Evolutionary conservation across 768 basidiomycete species (phyloP).

Genomic region (Scleroderma citrinum): DNA sequence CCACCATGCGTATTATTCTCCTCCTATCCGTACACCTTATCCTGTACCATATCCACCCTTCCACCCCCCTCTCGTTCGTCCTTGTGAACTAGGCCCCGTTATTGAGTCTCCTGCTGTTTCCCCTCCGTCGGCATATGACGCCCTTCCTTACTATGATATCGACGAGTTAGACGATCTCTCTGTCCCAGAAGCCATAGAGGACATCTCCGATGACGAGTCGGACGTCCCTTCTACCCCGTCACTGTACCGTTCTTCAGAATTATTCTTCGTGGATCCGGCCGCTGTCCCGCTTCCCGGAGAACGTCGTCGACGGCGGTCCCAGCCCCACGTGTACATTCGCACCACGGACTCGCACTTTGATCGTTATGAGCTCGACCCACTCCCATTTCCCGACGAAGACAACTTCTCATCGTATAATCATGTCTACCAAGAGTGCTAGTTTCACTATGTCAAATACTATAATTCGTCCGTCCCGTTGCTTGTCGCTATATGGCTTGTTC

Average conservation of each 20-base stretch:
- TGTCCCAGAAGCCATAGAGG: constrained; percentile 78
- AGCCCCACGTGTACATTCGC: constrained; percentile 57
- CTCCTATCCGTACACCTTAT: constrained; percentile 47
- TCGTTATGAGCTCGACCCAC: constrained; percentile 63
- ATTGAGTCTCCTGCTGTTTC: constrained; percentile 40
- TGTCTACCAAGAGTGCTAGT: constrained; percentile 62
- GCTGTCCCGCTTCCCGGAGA: constrained; percentile 46
- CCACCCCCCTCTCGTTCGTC: constrained; percentile 50
- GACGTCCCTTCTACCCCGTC: constrained; percentile 63
- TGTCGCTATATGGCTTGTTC: constrained; percentile 25
- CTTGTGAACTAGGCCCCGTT: constrained; percentile 43
- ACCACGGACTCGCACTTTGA: constrained; percentile 54
- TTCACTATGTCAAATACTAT: constrained; percentile 23
- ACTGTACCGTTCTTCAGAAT: constrained; percentile 50
- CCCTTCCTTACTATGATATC: constrained; percentile 56
- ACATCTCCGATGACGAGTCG: constrained; percentile 81
- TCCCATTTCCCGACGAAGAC: constrained; percentile 59
- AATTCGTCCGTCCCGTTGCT: constrained; percentile 20
- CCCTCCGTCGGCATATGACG: constrained; percentile 35
- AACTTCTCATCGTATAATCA: constrained; percentile 43
- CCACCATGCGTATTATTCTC: constrained; percentile 44
- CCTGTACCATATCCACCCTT: constrained; percentile 64
- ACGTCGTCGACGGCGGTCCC: constrained; percentile 43
- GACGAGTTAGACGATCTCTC: constrained; percentile 65
- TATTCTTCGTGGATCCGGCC: constrained; percentile 46